Conservation (phyloP, 148 eudicot genomes). For the Pouteria glomerata region DNA sequence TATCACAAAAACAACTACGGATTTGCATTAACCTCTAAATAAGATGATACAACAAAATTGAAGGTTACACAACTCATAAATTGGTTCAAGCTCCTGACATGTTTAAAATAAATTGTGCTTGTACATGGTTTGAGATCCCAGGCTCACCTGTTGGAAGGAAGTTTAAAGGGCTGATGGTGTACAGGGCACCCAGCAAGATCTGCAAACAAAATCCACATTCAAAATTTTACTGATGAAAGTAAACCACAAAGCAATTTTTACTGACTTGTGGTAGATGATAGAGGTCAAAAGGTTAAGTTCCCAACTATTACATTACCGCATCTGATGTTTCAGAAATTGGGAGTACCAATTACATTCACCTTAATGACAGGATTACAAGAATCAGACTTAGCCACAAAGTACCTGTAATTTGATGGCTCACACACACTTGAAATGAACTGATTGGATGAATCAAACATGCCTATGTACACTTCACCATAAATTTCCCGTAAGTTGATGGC, state of each 20-base stretch:
- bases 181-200: slow-evolving; percentile 43
- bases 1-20: not conserved
- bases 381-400: not conserved
- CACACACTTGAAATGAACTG: too few relatives aligned
- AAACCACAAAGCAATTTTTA: not conserved
- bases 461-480: too few relatives aligned
- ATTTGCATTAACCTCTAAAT: not conserved
- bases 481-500: too few relatives aligned
- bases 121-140: not conserved
- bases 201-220: slow-evolving; percentile 21
- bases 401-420: not conserved
- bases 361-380: not conserved
- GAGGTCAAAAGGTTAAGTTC: not conserved
- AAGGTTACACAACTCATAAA: not conserved
- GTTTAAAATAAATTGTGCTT: not conserved
- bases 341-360: not conserved
- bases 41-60: not conserved
- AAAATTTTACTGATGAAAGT: not conserved
- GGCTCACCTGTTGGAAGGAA: slow-evolving; percentile 48
- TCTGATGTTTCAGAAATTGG: not conserved
- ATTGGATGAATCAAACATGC: too few relatives aligned
- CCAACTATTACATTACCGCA: not conserved
- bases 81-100: not conserved
- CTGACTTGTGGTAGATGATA: not conserved
- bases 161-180: slow-evolving; percentile 32